A percentile compares a stretch with the other conserved stretches of the same genome.
Evolutionary conservation across 805 yeast genomes (phyloP).

Genomic region (Ogataea naganishii): DNA sequence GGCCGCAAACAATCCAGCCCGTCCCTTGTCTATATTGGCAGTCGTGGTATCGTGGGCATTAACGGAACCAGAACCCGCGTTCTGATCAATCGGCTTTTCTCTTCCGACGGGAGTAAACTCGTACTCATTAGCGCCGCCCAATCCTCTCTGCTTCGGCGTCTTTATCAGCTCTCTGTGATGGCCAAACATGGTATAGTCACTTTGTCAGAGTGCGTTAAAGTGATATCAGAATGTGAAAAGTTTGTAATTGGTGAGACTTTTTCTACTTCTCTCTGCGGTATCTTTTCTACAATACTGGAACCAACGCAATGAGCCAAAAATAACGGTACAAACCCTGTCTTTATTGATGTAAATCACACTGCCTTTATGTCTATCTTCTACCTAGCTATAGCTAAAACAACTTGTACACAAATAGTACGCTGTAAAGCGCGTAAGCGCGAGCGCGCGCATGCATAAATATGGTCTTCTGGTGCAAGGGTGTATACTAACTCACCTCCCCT

Average conservation of each 20-base stretch:
- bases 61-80: neutral
- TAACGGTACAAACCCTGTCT: neutral
- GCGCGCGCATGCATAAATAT: neutral
- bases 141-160: conserved; percentile 18
- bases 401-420: no score
- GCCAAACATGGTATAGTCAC: conserved; percentile 21
- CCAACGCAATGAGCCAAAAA: neutral
- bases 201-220: neutral
- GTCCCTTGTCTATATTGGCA: no score
- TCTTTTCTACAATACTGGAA: conserved; percentile 5
- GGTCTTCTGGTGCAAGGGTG: neutral
- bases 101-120: conserved; percentile 37
- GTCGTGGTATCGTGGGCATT: conserved; percentile 9
- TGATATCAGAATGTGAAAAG: neutral
- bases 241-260: no score
- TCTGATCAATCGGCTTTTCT: conserved; percentile 5
- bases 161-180: conserved; percentile 19
- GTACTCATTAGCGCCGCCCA: conserved; percentile 13
- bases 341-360: neutral
- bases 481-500: conserved; percentile 2
- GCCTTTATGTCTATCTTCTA: neutral
- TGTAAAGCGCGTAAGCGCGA: no score
- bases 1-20: no score
- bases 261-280: neutral
- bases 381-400: no score